Conservation (phyloP, 1,284 basidiomycete genomes). For the Phellinidium pouzarii region DNA sequence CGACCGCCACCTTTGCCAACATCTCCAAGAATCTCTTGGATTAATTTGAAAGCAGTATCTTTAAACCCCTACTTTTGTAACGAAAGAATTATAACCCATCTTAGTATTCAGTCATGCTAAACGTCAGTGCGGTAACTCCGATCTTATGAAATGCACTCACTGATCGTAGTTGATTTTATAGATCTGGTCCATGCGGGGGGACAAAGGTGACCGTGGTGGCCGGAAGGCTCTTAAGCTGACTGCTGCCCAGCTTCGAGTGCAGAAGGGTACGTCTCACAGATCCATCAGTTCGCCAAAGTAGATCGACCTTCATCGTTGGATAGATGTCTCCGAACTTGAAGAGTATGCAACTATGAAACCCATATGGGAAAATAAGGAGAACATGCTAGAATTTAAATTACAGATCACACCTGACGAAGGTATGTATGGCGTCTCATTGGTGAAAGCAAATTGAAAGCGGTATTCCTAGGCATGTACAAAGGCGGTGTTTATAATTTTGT, state of each 20-base stretch:
- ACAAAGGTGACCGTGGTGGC: constrained; percentile 61
- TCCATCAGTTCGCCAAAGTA: background rate
- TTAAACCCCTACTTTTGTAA: no score
- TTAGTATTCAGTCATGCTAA: constrained; percentile 37
- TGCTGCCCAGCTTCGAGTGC: constrained; percentile 95
- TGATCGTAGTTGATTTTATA: constrained; percentile 30
- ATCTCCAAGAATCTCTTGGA: background rate
- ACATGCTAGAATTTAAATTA: constrained; percentile 94
- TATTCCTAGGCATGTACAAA: constrained; percentile 87
- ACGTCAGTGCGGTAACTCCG: constrained; percentile 30
- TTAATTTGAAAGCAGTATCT: background rate
- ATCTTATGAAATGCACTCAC: background rate
- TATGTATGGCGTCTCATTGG: constrained; percentile 25
- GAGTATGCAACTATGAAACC: constrained; percentile 95
- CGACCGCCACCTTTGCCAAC: background rate
- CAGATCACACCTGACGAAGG: constrained; percentile 97
- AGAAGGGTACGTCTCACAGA: constrained; percentile 73
- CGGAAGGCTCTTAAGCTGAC: constrained; percentile 97
- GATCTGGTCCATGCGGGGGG: constrained; percentile 99
- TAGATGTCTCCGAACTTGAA: constrained; percentile 96
- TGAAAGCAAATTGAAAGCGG: background rate
- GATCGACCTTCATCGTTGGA: background rate
- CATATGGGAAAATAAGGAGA: constrained; percentile 82
- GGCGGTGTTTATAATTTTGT: constrained; percentile 91
- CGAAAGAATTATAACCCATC: no score